Conservation (phyloP, 2,329 filamentous ascomycete species). For the Aspergillus felis region DNA sequence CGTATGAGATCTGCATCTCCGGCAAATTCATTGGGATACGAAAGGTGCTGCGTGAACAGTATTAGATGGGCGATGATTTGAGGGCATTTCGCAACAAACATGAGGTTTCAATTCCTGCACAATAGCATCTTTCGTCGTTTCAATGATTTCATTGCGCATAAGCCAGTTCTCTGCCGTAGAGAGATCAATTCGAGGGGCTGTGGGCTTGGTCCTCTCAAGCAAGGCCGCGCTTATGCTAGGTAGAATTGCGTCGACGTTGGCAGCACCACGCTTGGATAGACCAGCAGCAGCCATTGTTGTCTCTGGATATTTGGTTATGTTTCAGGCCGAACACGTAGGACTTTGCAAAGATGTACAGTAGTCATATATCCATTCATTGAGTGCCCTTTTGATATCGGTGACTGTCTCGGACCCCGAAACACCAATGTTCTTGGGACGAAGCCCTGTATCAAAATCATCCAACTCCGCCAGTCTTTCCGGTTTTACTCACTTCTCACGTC, state of each 20-base stretch:
- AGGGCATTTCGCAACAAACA: too few relatives aligned
- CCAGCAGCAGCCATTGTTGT: background rate
- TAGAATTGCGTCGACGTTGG: background rate
- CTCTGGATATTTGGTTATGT: background rate
- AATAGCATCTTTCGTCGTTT: too few relatives aligned
- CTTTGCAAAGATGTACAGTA: background rate
- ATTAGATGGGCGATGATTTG: too few relatives aligned
- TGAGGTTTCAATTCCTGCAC: too few relatives aligned
- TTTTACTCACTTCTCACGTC: background rate
- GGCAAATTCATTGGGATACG: too few relatives aligned
- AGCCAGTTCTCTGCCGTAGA: background rate
- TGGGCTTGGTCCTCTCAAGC: background rate
- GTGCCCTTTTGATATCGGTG: background rate
- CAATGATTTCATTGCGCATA: too few relatives aligned
- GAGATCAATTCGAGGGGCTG: background rate
- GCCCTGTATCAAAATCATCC: background rate
- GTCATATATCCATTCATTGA: background rate
- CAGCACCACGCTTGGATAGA: constrained; percentile 1
- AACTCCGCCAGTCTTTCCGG: background rate
- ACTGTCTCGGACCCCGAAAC: background rate
- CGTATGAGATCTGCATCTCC: too few relatives aligned
- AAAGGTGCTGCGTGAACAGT: too few relatives aligned
- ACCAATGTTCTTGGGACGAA: background rate
- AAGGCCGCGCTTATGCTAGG: background rate
- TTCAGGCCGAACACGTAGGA: background rate